Conservation (phyloP, 2,329 filamentous ascomycete species). For the Nigrograna mackinnonii region DNA sequence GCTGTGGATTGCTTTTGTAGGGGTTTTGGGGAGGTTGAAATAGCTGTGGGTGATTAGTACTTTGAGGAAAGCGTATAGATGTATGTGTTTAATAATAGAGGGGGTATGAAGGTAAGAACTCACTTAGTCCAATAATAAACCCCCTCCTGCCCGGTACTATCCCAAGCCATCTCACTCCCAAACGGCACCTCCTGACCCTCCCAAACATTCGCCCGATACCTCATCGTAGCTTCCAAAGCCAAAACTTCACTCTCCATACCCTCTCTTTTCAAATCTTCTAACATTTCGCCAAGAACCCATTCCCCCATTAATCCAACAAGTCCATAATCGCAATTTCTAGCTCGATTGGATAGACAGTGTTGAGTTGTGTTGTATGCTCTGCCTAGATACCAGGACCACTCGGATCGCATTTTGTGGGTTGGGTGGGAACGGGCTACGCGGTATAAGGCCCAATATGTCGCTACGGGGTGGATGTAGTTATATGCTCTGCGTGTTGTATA, state of each 20-base stretch:
- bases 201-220: constrained; percentile 54
- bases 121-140: constrained; percentile 62
- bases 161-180: constrained; percentile 66
- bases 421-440: constrained; percentile 57
- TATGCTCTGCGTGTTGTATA: constrained; percentile 58
- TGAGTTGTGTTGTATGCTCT: constrained; percentile 58
- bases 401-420: constrained; percentile 42
- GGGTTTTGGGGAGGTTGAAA: constrained; percentile 53
- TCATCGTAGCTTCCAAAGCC: constrained; percentile 52
- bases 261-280: constrained; percentile 56
- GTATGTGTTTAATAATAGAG: too few relatives aligned
- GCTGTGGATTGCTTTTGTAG: constrained; percentile 57
- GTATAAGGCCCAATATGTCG: constrained; percentile 62
- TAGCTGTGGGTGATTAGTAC: constrained; percentile 21
- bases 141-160: constrained; percentile 64
- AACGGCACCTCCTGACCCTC: constrained; percentile 56
- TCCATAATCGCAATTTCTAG: constrained; percentile 43
- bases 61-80: too few relatives aligned
- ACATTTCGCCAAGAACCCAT: constrained; percentile 58
- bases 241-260: constrained; percentile 43
- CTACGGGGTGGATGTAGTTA: constrained; percentile 62
- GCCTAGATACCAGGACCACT: constrained; percentile 59
- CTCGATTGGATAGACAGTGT: constrained; percentile 39
- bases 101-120: background rate
- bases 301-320: constrained; percentile 62